phyloP scores from a whole-genome alignment of 257 asterid species.

The Solanum paucissectum region DNA sequence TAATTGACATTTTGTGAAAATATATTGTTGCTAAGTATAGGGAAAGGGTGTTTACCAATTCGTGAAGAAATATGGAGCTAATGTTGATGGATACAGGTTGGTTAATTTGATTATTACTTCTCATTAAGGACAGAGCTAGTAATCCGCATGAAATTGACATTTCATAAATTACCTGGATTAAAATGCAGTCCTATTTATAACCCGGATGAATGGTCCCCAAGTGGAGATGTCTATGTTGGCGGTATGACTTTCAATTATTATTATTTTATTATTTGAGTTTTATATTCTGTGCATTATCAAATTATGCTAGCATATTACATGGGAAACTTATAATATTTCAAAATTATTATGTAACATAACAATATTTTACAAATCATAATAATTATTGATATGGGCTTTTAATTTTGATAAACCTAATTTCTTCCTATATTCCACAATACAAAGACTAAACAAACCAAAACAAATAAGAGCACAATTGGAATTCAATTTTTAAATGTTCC shows the following conservation, averaged over 20 bases:
- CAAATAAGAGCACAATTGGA: not conserved
- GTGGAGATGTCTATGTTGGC: constrained; percentile 76
- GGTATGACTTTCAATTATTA: constrained; percentile 24
- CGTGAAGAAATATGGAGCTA: constrained; percentile 92
- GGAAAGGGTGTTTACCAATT: constrained; percentile 96
- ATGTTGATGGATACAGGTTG: constrained; percentile 94
- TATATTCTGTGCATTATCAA: not conserved
- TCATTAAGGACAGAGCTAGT: not conserved
- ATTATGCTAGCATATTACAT: not conserved
- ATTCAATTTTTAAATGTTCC: too few species aligned
- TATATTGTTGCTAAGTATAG: constrained; percentile 13
- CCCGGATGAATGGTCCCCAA: constrained; percentile 64
- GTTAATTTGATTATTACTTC: not conserved
- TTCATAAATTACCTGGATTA: not conserved
- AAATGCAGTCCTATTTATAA: constrained; percentile 72
- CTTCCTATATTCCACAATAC: not conserved
- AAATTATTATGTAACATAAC: not conserved
- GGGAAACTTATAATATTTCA: not conserved
- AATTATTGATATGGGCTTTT: not conserved
- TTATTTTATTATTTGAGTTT: not conserved
- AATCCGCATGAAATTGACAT: not conserved
- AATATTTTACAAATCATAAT: not conserved
- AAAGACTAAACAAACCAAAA: too few species aligned
- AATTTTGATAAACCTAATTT: not conserved
- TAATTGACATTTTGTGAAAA: not conserved